These are phyloP conservation scores for Atkinsonella hypoxylon DNA, from an alignment of 2,329 filamentous ascomycete species.

Conservation along the genomic window DNA sequence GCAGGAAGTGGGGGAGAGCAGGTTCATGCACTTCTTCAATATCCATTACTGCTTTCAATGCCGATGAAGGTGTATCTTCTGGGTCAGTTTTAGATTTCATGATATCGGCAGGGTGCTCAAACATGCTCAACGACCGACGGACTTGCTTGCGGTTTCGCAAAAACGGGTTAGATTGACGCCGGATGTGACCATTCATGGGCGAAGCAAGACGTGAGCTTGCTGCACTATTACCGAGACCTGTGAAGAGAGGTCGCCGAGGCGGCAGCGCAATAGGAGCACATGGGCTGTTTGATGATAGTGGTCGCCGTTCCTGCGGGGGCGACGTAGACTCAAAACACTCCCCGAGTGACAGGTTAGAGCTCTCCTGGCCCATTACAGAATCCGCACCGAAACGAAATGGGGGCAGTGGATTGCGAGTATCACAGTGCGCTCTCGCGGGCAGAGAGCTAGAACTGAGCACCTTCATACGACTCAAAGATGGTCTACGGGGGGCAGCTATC, in stretches of 20 bases:
- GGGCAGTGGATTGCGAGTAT: slow-evolving; percentile 46
- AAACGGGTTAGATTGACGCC: slow-evolving; percentile 61
- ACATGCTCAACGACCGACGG: slow-evolving; percentile 93
- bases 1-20: slow-evolving; percentile 71
- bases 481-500: slow-evolving; percentile 58
- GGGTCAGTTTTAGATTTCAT: slow-evolving; percentile 63
- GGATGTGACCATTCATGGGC: slow-evolving; percentile 56
- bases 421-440: slow-evolving; percentile 45
- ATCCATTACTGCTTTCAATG: slow-evolving; percentile 67
- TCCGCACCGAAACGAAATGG: slow-evolving; percentile 60
- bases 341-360: slow-evolving; percentile 48
- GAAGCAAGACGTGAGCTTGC: slow-evolving; percentile 56
- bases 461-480: slow-evolving; percentile 64
- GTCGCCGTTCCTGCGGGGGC: slow-evolving; percentile 57
- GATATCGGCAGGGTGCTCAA: slow-evolving; percentile 79
- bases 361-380: slow-evolving; percentile 16
- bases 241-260: slow-evolving; percentile 54
- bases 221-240: slow-evolving; percentile 38
- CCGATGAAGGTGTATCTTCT: slow-evolving; percentile 30
- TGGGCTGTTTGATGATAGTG: slow-evolving; percentile 48
- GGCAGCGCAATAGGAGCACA: slow-evolving; percentile 42
- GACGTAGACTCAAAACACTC: slow-evolving; percentile 70
- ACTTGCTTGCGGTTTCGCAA: slow-evolving; percentile 76
- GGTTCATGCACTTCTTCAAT: slow-evolving; percentile 65
- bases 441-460: slow-evolving; percentile 58